A percentile compares a stretch with the other conserved stretches of the same genome.
Evolutionary conservation across 345 rosid genomes (phyloP).

Genomic region (Orychophragmus violaceus): DNA sequence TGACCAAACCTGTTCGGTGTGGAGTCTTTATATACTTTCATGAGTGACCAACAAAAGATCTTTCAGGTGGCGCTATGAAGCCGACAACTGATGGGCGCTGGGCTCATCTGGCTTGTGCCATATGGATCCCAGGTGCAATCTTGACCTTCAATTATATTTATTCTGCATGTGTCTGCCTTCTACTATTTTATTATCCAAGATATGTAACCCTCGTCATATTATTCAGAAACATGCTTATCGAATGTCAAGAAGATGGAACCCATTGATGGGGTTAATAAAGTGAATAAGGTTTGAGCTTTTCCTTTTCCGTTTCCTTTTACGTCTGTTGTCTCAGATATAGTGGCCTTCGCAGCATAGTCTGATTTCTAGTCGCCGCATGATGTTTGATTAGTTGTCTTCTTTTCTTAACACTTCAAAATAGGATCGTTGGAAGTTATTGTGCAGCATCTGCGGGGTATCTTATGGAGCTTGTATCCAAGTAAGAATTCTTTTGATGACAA

Average conservation of each 20-base stretch:
- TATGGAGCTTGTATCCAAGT: conserved; percentile 99
- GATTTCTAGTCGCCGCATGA: neutral
- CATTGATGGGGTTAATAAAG: conserved; percentile 77
- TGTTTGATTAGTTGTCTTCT: conserved; percentile 4
- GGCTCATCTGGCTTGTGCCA: conserved; percentile 99
- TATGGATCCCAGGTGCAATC: conserved; percentile 91
- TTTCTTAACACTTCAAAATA: conserved; percentile 32
- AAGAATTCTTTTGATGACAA: conserved; percentile 33
- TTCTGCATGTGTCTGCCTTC: neutral
- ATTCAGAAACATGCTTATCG: conserved; percentile 85
- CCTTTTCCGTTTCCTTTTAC: neutral
- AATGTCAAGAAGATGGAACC: conserved; percentile 99
- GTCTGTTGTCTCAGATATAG: neutral
- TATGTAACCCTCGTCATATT: conserved; percentile 18
- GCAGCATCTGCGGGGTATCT: conserved; percentile 89
- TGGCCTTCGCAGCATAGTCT: neutral
- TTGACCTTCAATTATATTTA: conserved; percentile 21
- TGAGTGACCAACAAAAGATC: conserved; percentile 21
- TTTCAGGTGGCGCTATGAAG: conserved; percentile 93
- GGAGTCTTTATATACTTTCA: conserved; percentile 16
- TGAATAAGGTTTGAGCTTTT: conserved; percentile 51
- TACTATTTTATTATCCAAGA: neutral
- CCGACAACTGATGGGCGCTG: conserved; percentile 93
- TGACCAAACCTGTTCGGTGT: neutral
- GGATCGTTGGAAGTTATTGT: conserved; percentile 97